These are phyloP conservation scores for Nowakowskiella sp. DNA, from an alignment of 192 early-diverging fungal genomes.

Conservation along the genomic window DNA sequence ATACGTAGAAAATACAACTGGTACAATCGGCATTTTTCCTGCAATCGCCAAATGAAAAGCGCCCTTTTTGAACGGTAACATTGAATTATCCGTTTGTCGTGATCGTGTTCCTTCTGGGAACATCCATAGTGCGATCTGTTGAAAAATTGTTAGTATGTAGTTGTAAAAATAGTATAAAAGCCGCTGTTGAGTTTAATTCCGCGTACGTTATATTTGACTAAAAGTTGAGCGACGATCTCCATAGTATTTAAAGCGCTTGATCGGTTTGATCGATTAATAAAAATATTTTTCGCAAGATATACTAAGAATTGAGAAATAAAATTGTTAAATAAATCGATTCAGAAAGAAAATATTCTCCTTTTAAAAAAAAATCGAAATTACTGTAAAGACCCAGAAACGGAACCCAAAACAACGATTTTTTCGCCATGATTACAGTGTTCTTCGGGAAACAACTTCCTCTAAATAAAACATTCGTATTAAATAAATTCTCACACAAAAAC, in stretches of 20 bases:
- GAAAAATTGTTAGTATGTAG: neutral
- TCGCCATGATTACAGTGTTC: conserved; percentile 29
- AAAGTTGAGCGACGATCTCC: conserved; percentile 59
- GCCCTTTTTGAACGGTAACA: conserved; percentile 94
- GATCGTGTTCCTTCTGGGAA: conserved; percentile 90
- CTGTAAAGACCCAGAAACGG: conserved; percentile 72
- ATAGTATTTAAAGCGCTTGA: conserved; percentile 69
- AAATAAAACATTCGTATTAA: neutral
- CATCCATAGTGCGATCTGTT: conserved; percentile 64
- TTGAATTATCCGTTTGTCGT: conserved; percentile 51
- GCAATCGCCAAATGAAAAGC: conserved; percentile 90
- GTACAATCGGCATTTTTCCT: conserved; percentile 75
- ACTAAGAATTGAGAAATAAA: conserved; percentile 34
- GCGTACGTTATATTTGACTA: conserved; percentile 63
- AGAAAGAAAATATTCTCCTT: conserved; percentile 4
- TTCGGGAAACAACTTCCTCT: conserved; percentile 13
- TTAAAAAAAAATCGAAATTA: conserved; percentile 25
- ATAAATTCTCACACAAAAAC: neutral
- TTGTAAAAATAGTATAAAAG: neutral
- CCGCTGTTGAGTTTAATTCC: neutral
- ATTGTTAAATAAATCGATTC: neutral
- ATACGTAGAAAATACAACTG: conserved; percentile 74
- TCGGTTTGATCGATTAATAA: conserved; percentile 78
- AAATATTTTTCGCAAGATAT: conserved; percentile 72
- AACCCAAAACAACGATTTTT: conserved; percentile 57